These are phyloP conservation scores for Pyrenopolyporus hunteri DNA, from an alignment of 495 filamentous ascomycete species.

Conservation along the genomic window DNA sequence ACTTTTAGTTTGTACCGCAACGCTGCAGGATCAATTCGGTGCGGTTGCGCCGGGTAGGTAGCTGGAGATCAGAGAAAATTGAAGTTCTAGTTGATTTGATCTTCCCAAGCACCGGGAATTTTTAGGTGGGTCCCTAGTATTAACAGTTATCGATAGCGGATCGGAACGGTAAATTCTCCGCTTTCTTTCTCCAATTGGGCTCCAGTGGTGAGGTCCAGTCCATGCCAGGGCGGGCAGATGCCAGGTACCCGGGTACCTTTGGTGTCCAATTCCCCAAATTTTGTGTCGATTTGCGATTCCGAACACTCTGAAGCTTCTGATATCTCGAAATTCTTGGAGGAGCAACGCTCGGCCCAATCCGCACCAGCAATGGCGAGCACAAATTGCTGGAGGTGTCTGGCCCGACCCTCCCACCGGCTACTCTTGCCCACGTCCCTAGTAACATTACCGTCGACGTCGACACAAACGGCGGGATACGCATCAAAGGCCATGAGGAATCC, in stretches of 20 bases:
- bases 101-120: conserved; percentile 29
- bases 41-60: background rate
- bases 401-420: conserved; percentile 53
- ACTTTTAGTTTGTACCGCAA: background rate
- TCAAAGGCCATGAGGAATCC: conserved; percentile 29
- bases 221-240: too few species aligned
- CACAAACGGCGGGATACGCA: conserved; percentile 44
- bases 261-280: conserved; percentile 22
- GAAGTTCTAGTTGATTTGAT: conserved; percentile 27
- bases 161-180: conserved; percentile 33
- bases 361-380: conserved; percentile 67
- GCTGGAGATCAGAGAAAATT: background rate
- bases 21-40: background rate
- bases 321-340: conserved; percentile 31
- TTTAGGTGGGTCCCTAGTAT: conserved; percentile 36
- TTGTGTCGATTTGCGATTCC: conserved; percentile 21
- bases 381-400: conserved; percentile 72
- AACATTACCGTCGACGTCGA: conserved; percentile 51
- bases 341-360: conserved; percentile 35
- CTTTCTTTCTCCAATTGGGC: background rate
- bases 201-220: too few species aligned
- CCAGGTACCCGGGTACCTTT: background rate
- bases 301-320: conserved; percentile 23
- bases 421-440: conserved; percentile 37
- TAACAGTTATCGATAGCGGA: conserved; percentile 32